Evolutionary conservation across 495 filamentous ascomycete genomes (phyloP), one percentile per base, ranked within the genome.

Genomic region (Penicillium soppii): DNA sequence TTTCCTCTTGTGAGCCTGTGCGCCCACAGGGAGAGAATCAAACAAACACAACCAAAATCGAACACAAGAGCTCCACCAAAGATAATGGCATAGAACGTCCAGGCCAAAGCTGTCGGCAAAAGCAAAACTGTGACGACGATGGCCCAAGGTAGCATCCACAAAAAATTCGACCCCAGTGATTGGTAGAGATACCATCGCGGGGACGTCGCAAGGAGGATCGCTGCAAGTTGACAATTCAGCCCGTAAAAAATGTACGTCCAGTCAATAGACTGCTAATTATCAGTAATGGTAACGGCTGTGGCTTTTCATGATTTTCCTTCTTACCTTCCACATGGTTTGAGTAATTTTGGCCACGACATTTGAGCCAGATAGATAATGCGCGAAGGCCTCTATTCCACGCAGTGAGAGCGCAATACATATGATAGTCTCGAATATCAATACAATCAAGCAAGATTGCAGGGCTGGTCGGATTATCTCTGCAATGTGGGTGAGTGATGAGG

Each of bases 241-340:
- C 82, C 86, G 56, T 88, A 90, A 64, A 89, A 85, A 43, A 90
- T 82, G 63, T 90, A 90, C 63, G 85, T 87, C 87, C 85, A 87
- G 57, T 86, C 83, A 33, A 84, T 82, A 2, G 72, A 84, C 57
- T 76, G 45, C 17, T 10, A 43, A 23, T n/a, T 22, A 26, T 29
- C 13, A 23, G 17, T 41, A 16, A 54, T 22, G 25, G 16, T 46
- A 16, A 6, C 3, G 20, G 12, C 9, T 3, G 2, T 9, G 2
- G 3, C 16, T 17, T 3, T 4, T 16, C 9, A n/a, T n/a, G n/a
- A 42, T 42, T 62, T 42, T 47, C 15, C 61, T 25, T 15, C 60
- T 54, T 39, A 62, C 64, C 46, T 67, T 71, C 86, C 87, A 90
- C 86, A 90, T 91, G 23, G 82, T 71, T 19, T 73, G 75, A 5